A percentile compares a stretch with the other conserved stretches of the same genome.
Conservation (phyloP, 1,284 basidiomycete species). For the Heterobasidion irregulare region DNA sequence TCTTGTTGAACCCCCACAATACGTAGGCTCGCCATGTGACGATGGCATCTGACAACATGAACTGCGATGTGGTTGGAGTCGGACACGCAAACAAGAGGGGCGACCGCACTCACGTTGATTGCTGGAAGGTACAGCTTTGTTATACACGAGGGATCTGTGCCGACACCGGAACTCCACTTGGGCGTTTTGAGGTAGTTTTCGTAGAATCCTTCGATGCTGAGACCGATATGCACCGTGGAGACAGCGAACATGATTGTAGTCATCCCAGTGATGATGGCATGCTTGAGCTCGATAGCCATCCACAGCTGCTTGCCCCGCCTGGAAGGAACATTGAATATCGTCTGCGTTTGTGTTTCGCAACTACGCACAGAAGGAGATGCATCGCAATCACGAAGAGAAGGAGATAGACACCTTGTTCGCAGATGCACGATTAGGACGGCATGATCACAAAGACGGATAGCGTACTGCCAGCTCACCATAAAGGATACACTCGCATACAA, state of each 20-base stretch:
- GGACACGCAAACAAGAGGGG: background rate
- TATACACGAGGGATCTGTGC: slow-evolving; percentile 1
- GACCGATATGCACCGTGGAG: background rate
- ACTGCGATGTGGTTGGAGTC: background rate
- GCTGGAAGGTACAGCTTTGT: slow-evolving; percentile 1
- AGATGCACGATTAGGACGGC: no score
- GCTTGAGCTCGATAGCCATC: background rate
- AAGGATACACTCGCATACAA: background rate
- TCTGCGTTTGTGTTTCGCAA: background rate
- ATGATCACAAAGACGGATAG: no score
- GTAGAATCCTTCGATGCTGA: background rate
- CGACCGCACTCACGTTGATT: background rate
- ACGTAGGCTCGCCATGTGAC: slow-evolving; percentile 2
- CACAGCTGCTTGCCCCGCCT: background rate
- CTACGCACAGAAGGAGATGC: background rate
- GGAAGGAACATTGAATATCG: background rate
- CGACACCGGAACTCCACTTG: background rate
- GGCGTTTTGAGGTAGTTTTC: background rate
- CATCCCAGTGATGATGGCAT: background rate
- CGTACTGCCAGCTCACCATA: background rate
- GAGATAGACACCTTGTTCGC: background rate
- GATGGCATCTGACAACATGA: slow-evolving; percentile 1
- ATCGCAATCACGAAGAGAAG: background rate
- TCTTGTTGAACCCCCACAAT: background rate
- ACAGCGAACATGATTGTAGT: slow-evolving; percentile 1